Percentiles rank a stretch among this genome's conserved stretches.
These are phyloP conservation scores for Fragosphaeria purpurea DNA, from an alignment of 2,329 filamentous ascomycete species.

Conservation along the genomic window DNA sequence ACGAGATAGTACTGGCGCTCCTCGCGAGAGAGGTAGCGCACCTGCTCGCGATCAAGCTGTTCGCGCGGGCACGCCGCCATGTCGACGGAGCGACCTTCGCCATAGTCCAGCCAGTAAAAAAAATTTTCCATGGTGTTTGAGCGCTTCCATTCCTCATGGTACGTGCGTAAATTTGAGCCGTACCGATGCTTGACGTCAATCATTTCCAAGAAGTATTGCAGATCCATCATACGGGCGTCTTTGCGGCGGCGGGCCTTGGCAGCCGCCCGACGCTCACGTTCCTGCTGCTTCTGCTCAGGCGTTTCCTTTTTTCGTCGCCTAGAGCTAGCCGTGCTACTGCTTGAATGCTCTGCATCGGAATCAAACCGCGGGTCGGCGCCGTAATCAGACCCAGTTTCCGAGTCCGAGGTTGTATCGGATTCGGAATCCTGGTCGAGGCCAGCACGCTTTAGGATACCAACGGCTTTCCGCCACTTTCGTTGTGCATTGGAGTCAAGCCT, in stretches of 20 bases:
- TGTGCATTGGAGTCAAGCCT: slow-evolving; percentile 31
- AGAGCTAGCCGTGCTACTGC: too few relatives aligned
- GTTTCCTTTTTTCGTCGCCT: too few relatives aligned
- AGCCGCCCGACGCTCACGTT: slow-evolving; percentile 32
- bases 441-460: slow-evolving; percentile 60
- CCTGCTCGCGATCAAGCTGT: slow-evolving; percentile 64
- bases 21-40: slow-evolving; percentile 74
- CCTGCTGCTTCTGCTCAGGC: slow-evolving; percentile 27
- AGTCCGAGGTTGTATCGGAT: slow-evolving; percentile 26
- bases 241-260: slow-evolving; percentile 49
- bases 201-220: slow-evolving; percentile 81
- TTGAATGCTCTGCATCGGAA: too few relatives aligned
- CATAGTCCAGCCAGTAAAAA: slow-evolving; percentile 87
- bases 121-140: slow-evolving; percentile 73
- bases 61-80: slow-evolving; percentile 63
- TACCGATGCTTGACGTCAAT: slow-evolving; percentile 81
- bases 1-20: slow-evolving; percentile 76
- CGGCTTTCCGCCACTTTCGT: slow-evolving; percentile 66
- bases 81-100: slow-evolving; percentile 61
- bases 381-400: slow-evolving; percentile 26
- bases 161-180: slow-evolving; percentile 69
- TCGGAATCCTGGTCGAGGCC: slow-evolving; percentile 35
- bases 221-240: slow-evolving; percentile 68
- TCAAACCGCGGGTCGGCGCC: too few relatives aligned
- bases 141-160: slow-evolving; percentile 77